Percentiles rank a stretch among this genome's conserved stretches.
phyloP scores from a whole-genome alignment of 1,284 basidiomycete species.

The Pseudozyma sp. region DNA sequence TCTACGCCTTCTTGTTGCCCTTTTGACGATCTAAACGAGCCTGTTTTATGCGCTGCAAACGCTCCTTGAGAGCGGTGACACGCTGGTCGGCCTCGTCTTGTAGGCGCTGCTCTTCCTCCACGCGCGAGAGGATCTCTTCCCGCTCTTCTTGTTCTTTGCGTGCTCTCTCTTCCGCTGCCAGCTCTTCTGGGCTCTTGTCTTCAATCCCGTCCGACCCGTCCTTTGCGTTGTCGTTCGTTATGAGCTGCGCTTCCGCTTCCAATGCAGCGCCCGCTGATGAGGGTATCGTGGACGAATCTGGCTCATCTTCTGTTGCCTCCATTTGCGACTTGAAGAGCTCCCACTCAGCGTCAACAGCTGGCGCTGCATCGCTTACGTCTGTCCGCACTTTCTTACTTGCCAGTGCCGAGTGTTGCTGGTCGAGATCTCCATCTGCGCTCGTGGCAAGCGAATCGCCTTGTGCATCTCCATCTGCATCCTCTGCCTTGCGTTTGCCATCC shows the following conservation, averaged over 20 bases:
- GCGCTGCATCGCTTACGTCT: background rate
- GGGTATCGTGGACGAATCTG: background rate
- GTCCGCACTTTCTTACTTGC: conserved; percentile 32
- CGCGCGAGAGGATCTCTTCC: conserved; percentile 55
- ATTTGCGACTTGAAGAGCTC: conserved; percentile 55
- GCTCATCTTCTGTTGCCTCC: conserved; percentile 11
- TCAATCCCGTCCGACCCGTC: conserved; percentile 6
- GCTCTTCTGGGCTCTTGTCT: conserved; percentile 25
- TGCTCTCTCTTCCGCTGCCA: conserved; percentile 40
- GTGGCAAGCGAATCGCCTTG: background rate
- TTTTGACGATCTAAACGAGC: conserved; percentile 39
- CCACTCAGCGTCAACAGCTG: conserved; percentile 55
- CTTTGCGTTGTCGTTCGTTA: conserved; percentile 6
- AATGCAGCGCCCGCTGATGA: conserved; percentile 43
- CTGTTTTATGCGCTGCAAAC: conserved; percentile 45
- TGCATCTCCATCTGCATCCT: conserved; percentile 6
- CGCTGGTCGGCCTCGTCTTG: conserved; percentile 61
- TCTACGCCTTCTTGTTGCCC: conserved; percentile 13
- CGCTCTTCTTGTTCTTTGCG: conserved; percentile 51
- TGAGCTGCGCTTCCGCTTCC: conserved; percentile 51
- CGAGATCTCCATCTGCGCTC: background rate
- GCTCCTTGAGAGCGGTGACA: conserved; percentile 45
- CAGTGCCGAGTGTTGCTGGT: background rate
- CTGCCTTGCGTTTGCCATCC: conserved; percentile 47
- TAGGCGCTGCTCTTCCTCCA: conserved; percentile 58